Evolutionary conservation across 768 basidiomycete species (phyloP), one percentile per base, ranked within the genome.

Genomic region (Phanerochaete carnosa): DNA sequence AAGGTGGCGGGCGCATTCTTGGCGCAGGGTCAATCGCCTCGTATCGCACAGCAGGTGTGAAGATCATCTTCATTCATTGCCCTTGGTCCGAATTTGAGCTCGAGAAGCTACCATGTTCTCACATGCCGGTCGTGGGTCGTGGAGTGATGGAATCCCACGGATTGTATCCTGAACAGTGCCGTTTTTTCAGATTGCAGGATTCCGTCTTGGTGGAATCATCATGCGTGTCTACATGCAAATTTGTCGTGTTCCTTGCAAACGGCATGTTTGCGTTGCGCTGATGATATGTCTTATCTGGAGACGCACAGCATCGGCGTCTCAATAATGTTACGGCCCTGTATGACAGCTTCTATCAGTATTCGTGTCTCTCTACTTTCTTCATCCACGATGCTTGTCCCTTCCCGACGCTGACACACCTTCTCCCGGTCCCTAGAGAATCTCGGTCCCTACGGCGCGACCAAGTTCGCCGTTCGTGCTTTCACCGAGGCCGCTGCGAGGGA

Each of bases 381-480:
- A 25, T 45, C 6, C 9, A 4, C 25, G 12, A 51, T 13, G 22
- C 12, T 5, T 13, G 12, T 28, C 5, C 25, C 49, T 11, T 13
- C 23, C 49, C 25, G 49, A 43, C 4, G 8, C 39, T 43, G 16
- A 43, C 39, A 19, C 8, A 19, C 16, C 39, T 43, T 43, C 19
- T 43, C 39, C 39, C 39, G 19, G 16, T 29, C 28, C 45, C 29
- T 23, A 67, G 71, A 68, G 56, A 70, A 70, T 62, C 69, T 72
- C 22, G 69, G 62, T 3, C 71, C 71, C 4, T 74, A 74, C 59
- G 68, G 70, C 30, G 71, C 69, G 28, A 72, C 71, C 22, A 74
- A 74, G 60, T 74, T 74, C 61, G 73, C 73, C 0, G 71, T 73
- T 0, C 65, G 72, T 19, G 73, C 72, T 8, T 71, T 74, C 62